These are phyloP conservation scores for Aureobasidium sp. DNA, from an alignment of 2,329 filamentous ascomycete genomes.

Conservation along the genomic window DNA sequence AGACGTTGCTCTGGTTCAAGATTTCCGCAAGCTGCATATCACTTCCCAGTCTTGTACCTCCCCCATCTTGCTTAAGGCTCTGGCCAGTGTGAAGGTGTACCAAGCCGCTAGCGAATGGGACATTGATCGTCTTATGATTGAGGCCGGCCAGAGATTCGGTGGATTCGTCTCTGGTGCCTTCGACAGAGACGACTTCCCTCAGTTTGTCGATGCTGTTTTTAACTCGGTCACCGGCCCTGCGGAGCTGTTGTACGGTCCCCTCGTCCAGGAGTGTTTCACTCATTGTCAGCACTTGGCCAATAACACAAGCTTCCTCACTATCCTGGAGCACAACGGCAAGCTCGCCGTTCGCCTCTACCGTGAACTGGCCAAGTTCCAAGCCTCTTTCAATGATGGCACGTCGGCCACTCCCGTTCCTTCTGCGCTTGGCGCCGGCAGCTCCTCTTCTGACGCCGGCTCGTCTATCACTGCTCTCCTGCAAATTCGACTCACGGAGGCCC, in stretches of 20 bases:
- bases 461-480: neutral
- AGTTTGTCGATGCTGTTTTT: neutral
- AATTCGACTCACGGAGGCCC: neutral
- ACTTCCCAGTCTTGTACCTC: neutral
- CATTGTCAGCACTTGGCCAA: neutral
- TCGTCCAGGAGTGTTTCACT: neutral
- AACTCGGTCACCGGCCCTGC: neutral
- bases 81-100: neutral
- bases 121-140: neutral
- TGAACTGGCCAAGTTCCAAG: neutral
- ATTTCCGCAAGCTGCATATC: neutral
- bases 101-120: neutral
- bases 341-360: neutral
- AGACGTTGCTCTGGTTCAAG: neutral
- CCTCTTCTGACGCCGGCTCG: neutral
- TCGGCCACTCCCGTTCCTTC: neutral
- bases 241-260: neutral
- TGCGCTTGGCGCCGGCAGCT: neutral
- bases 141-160: neutral
- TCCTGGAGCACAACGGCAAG: neutral
- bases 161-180: neutral
- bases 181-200: neutral
- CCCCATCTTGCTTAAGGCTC: neutral
- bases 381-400: neutral
- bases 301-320: neutral